Conservation (phyloP, 192 early-diverging fungal genomes). For the Rhizophagus clarus region DNA sequence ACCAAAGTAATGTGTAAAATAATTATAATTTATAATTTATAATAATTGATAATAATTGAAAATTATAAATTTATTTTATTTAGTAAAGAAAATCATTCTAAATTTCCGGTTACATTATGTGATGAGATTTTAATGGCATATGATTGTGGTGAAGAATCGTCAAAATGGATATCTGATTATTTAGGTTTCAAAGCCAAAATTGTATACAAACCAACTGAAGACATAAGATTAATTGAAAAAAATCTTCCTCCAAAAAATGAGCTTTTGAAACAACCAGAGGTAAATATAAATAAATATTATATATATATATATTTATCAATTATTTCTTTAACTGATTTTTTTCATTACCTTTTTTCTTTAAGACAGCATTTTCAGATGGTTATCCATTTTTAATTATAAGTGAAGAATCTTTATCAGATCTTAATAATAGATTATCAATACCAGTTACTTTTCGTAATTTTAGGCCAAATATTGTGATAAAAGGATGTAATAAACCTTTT, state of each 20-base stretch:
- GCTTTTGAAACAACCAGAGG: constrained; percentile 35
- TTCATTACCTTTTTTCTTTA: neutral
- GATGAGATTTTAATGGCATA: constrained; percentile 43
- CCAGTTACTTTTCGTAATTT: constrained; percentile 61
- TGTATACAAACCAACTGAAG: constrained; percentile 50
- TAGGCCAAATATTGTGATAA: constrained; percentile 76
- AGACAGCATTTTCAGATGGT: constrained; percentile 80
- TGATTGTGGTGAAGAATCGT: constrained; percentile 68
- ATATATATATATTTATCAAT: neutral
- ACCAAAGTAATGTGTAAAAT: constrained; percentile 1
- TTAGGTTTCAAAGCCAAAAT: constrained; percentile 47
- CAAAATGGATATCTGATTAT: constrained; percentile 57
- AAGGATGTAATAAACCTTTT: constrained; percentile 49
- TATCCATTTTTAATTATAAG: constrained; percentile 72
- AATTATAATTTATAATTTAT: no score
- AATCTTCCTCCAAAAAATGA: constrained; percentile 47
- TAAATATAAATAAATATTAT: neutral
- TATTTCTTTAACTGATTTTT: neutral
- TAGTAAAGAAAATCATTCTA: constrained; percentile 33
- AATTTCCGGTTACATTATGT: constrained; percentile 43
- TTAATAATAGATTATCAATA: constrained; percentile 59
- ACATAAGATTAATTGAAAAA: constrained; percentile 44
- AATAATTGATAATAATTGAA: no score
- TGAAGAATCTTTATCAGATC: constrained; percentile 57
- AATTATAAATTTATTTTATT: no score